Evolutionary conservation across 176 grass and related monocot species (phyloP).

Genomic region (Poa pratensis): DNA sequence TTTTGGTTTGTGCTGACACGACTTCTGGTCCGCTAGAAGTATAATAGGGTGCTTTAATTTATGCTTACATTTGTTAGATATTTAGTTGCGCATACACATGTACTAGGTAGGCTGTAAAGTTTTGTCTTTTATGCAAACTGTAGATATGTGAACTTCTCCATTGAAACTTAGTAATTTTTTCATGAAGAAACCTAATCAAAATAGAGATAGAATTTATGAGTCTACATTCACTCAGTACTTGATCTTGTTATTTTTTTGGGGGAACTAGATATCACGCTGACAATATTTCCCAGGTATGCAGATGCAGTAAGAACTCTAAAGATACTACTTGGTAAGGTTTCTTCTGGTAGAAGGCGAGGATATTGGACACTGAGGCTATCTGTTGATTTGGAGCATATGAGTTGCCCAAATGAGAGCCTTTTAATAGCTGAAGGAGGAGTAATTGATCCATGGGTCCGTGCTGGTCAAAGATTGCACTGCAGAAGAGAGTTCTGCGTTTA

Average conservation of each 20-base stretch:
- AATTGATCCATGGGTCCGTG: slow-evolving; percentile 74
- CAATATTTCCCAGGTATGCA: slow-evolving; percentile 65
- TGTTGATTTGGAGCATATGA: slow-evolving; percentile 89
- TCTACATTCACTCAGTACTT: background rate
- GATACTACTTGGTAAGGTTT: slow-evolving; percentile 58
- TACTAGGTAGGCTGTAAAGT: slow-evolving; percentile 17
- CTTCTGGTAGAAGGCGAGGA: slow-evolving; percentile 65
- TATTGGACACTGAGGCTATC: slow-evolving; percentile 88
- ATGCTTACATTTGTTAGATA: background rate
- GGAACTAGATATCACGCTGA: background rate
- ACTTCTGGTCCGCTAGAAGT: background rate
- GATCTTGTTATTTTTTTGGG: slow-evolving; percentile 32
- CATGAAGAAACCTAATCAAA: background rate
- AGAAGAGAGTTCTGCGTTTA: slow-evolving; percentile 78
- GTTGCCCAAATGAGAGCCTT: slow-evolving; percentile 73
- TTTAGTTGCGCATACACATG: slow-evolving; percentile 12
- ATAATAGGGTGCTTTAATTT: slow-evolving; percentile 11
- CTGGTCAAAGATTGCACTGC: slow-evolving; percentile 82
- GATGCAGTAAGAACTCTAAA: slow-evolving; percentile 84
- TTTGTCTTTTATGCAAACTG: slow-evolving; percentile 5
- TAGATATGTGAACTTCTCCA: background rate
- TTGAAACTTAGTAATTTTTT: background rate
- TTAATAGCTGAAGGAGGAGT: slow-evolving; percentile 77
- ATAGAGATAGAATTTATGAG: background rate
- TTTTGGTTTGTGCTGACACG: background rate